A percentile compares a stretch with the other conserved stretches of the same genome.
Conservation (phyloP, 768 basidiomycete species). For the Auricularia auricula-judae region DNA sequence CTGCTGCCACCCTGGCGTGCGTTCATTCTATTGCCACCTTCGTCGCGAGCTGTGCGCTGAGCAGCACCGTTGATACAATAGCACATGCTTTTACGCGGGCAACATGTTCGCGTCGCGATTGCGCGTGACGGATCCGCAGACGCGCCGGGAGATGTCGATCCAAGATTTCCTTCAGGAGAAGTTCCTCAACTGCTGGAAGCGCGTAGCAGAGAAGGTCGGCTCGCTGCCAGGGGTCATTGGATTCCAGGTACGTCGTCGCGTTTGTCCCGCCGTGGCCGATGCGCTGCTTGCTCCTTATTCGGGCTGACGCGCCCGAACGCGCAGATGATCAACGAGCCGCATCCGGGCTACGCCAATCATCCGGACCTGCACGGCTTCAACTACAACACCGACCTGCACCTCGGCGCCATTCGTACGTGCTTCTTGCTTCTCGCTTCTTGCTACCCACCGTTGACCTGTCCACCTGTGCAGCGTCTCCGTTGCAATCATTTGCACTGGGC, state of each 20-base stretch:
- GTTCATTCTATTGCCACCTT: constrained; percentile 3
- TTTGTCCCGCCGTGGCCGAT: background rate
- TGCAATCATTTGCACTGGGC: constrained; percentile 88
- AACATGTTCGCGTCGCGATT: constrained; percentile 76
- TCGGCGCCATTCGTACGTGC: constrained; percentile 62
- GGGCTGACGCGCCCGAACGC: too few species aligned
- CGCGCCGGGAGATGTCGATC: constrained; percentile 44
- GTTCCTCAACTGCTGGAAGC: constrained; percentile 68
- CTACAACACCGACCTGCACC: constrained; percentile 90
- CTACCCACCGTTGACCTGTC: too few species aligned
- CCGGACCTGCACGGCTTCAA: constrained; percentile 76
- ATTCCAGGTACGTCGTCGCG: constrained; percentile 56
- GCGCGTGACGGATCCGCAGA: constrained; percentile 32
- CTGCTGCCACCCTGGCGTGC: constrained; percentile 80
- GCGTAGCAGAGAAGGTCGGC: constrained; percentile 55
- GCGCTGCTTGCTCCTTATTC: background rate
- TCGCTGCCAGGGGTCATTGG: constrained; percentile 74
- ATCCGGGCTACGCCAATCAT: constrained; percentile 82
- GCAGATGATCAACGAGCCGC: constrained; percentile 91
- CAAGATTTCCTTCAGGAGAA: constrained; percentile 77
- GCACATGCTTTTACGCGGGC: constrained; percentile 91
- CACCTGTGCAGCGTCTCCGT: constrained; percentile 51
- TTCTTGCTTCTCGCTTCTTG: background rate
- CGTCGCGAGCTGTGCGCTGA: background rate
- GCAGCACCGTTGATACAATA: constrained; percentile 15